These are phyloP conservation scores for Canna indica DNA, from an alignment of 176 grass and related monocot genomes.

Conservation along the genomic window DNA sequence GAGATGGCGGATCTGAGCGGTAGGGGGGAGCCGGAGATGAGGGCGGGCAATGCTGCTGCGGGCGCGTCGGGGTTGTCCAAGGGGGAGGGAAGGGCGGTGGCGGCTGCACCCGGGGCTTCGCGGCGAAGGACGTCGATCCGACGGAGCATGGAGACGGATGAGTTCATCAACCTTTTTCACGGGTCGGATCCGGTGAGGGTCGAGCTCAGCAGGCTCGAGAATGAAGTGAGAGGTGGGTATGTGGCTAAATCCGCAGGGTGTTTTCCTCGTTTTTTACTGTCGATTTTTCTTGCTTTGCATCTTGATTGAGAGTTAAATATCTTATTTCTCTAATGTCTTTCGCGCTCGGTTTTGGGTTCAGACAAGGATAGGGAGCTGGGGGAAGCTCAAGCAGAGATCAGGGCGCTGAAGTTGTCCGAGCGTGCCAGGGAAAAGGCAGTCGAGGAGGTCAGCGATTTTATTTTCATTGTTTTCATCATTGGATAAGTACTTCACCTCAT, in stretches of 20 bases:
- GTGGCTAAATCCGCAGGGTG: slow-evolving; percentile 13
- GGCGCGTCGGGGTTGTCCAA: background rate
- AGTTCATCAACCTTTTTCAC: slow-evolving; percentile 80
- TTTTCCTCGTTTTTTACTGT: background rate
- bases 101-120: slow-evolving; percentile 13
- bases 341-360: background rate
- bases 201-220: slow-evolving; percentile 92
- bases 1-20: slow-evolving; percentile 9
- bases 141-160: slow-evolving; percentile 60
- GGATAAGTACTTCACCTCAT: background rate
- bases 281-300: background rate
- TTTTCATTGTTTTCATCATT: background rate
- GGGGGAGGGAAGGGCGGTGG: background rate
- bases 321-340: background rate
- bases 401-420: slow-evolving; percentile 19
- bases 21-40: background rate
- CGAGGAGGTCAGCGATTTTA: slow-evolving; percentile 9
- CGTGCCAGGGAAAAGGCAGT: slow-evolving; percentile 23
- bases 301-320: background rate
- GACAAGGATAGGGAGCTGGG: slow-evolving; percentile 19
- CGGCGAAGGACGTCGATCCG: slow-evolving; percentile 37
- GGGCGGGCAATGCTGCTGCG: background rate
- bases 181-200: slow-evolving; percentile 98
- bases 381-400: slow-evolving; percentile 23
- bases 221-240: slow-evolving; percentile 88